These are phyloP conservation scores for Brassica rapa DNA, from an alignment of 345 rosid genomes.

Conservation along the genomic window DNA sequence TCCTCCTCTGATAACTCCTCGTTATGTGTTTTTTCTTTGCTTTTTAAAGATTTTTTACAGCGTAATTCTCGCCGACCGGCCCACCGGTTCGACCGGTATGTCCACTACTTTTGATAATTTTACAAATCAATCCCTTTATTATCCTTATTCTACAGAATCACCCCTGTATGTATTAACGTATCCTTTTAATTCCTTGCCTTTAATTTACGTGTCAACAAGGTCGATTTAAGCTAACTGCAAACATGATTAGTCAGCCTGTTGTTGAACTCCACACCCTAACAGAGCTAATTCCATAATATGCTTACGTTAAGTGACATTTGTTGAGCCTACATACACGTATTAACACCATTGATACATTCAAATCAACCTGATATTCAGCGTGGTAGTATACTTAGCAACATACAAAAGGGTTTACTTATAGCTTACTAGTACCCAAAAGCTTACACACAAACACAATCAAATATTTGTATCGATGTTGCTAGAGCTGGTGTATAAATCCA, in stretches of 20 bases:
- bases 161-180: not conserved
- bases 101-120: not conserved
- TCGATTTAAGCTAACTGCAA: not conserved
- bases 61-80: slow-evolving; percentile 26
- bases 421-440: not conserved
- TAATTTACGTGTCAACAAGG: not conserved
- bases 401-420: not conserved
- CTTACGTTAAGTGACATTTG: not conserved
- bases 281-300: not conserved
- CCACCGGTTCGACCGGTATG: slow-evolving; percentile 24
- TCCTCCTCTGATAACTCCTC: slow-evolving; percentile 41
- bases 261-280: not conserved
- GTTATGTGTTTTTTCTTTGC: not conserved
- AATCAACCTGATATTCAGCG: not conserved
- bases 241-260: not conserved
- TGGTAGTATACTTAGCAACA: not conserved
- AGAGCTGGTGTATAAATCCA: not conserved
- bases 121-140: not conserved
- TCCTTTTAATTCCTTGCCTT: not conserved
- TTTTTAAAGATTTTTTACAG: slow-evolving; percentile 12
- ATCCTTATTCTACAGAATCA: not conserved
- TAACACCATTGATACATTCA: not conserved
- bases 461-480: not conserved
- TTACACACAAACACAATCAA: not conserved
- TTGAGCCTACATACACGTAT: not conserved